These are phyloP conservation scores for Acanthochlamys bracteata DNA, from an alignment of 106 monocot species.

Conservation along the genomic window DNA sequence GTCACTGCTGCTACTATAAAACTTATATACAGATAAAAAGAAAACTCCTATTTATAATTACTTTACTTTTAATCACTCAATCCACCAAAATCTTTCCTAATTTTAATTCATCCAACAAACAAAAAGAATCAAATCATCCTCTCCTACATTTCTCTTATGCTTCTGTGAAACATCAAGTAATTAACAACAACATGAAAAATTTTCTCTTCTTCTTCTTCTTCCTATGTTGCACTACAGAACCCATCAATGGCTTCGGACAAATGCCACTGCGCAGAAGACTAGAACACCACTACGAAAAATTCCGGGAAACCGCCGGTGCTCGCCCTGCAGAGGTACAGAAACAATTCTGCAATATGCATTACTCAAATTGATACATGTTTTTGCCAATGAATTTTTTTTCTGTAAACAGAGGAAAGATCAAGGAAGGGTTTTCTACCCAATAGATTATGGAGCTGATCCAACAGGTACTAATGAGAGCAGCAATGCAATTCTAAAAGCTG, in stretches of 20 bases:
- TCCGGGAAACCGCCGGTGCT: neutral
- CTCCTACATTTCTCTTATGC: too few species aligned
- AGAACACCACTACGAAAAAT: neutral
- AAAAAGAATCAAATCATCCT: too few species aligned
- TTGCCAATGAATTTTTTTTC: neutral
- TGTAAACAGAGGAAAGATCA: neutral
- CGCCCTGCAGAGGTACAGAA: neutral
- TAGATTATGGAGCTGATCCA: constrained; percentile 57
- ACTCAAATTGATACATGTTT: neutral
- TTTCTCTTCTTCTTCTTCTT: neutral
- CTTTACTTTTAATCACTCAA: too few species aligned
- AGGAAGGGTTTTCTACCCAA: constrained; percentile 19
- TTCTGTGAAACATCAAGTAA: too few species aligned
- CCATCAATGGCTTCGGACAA: neutral
- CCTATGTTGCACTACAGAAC: neutral
- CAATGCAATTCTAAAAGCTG: constrained; percentile 26
- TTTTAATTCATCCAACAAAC: too few species aligned
- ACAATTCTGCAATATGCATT: neutral
- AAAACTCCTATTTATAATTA: too few species aligned
- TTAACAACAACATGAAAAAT: too few species aligned
- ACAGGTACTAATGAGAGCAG: constrained; percentile 40
- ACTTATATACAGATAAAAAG: too few species aligned
- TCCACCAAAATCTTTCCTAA: too few species aligned
- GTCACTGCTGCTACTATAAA: too few species aligned
- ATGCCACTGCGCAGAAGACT: neutral